Evolutionary conservation across 768 basidiomycete genomes (phyloP).

Genomic region (Calvatia gigantea): DNA sequence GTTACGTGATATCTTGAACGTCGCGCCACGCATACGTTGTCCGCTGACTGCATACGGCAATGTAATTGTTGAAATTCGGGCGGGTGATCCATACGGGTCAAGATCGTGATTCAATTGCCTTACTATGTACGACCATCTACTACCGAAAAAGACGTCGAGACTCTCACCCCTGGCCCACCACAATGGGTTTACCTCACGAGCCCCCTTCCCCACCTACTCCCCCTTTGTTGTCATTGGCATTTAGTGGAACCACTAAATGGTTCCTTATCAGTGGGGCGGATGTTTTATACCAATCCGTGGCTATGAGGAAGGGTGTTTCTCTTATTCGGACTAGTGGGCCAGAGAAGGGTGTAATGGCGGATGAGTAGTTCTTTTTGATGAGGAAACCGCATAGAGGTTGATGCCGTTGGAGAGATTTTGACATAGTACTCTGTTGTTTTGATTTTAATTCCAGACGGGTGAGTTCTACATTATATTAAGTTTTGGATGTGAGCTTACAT

Average conservation of each 20-base stretch:
- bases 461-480: too few species aligned
- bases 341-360: too few species aligned
- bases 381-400: conserved; percentile 46
- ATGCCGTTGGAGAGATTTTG: conserved; percentile 97
- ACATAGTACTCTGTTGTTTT: conserved; percentile 64
- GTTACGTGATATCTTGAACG: too few species aligned
- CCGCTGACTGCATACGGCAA: too few species aligned
- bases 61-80: conserved; percentile 4
- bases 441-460: too few species aligned
- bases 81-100: conserved; percentile 88
- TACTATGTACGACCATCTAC: conserved; percentile 84
- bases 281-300: conserved; percentile 92
- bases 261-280: conserved; percentile 67
- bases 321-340: too few species aligned
- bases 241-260: neutral
- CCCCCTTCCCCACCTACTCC: conserved; percentile 21
- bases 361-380: conserved; percentile 35
- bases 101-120: conserved; percentile 79
- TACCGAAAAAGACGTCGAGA: conserved; percentile 58
- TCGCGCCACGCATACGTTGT: too few species aligned
- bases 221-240: neutral
- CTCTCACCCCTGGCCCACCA: conserved; percentile 47
- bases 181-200: conserved; percentile 91
- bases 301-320: too few species aligned
- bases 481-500: conserved; percentile 77